Evolutionary conservation across 345 rosid genomes (phyloP), one percentile per base, ranked within the genome.

Genomic region (Triadica sebifera): DNA sequence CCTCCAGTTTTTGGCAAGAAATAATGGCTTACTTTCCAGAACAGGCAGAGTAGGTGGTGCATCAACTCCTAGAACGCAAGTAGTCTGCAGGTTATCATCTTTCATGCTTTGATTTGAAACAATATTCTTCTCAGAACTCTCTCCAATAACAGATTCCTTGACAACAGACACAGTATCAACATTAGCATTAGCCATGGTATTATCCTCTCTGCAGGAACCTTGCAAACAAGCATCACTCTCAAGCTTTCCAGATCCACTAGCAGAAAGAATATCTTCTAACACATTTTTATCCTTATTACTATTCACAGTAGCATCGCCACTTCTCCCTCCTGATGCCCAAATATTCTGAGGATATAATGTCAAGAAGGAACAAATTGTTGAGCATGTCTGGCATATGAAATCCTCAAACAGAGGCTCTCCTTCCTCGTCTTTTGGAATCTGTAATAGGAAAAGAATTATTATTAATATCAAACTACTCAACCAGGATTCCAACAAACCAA

Each of bases 361-460:
- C 69, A 96, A 85, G 81, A 96, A 93, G 52, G 91, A 90, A 78
- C 93, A 91, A 73, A 76, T 67, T 17, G 80, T 78, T 7, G 95
- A 88, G 81, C 99, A 95, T 47, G 77, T 80, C 80, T 84, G 83
- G 86, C 99, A 93, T 77, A 93, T 86, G 78, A 95, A 90, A 75
- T 95, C 99, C 66, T 90, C 98, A 66, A 90, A 95, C 16, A 86
- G 69, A 39, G 94, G 96, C 65, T 89, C 98, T 59, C 96, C 98
- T 78, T 95, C 98, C 67, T 88, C 94, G 63, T 91, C 97, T 77
- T 84, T 87, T 34, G 94, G 97, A 76, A 93, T 91, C 98, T 95
- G 76, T 71, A 12, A 66, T 19, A 37, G 63, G 37, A 41, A n/a
- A 53, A 17, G 12, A 1, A 29, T 29, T 2, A 34, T 29, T 4